Base-by-base conservation (phyloP, 805 yeast genomes). In the Metschnikowia borealis region DNA sequence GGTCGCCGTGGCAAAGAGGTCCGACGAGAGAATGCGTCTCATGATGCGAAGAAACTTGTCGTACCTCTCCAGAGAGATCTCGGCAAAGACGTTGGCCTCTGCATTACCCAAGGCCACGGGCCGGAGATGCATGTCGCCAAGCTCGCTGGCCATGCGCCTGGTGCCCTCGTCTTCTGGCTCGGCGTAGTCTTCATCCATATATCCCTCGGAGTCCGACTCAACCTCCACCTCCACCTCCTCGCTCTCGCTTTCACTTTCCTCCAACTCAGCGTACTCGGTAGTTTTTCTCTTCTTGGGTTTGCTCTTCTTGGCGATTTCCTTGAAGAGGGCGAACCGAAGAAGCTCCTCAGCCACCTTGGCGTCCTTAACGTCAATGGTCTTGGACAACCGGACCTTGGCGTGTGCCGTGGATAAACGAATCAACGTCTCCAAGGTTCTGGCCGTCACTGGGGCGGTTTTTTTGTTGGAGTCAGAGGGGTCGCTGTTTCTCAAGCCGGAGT, bases 381-480 rank as follows among this genome's bases (percentile, higher is more conserved):
- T 81, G 20, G 96, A 86, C 50, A 94, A 74, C 59, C 98, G 79
- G n/a, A 92, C 88, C 67, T 94, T 92, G 10, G 98, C 98, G 68
- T 94, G 98, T 0, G 99, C 98, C 1, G 97, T 88, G 0, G 97
- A 78, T 52, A 92, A 74, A 76, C 99, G 96, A 66, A 92, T 92
- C 57, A 92, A 75, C 0, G 99, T 92, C 69, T 92, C 99, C 59
- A 92, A 75, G 4, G 98, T 94, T 83, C 99, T 87, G n/a, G 98
- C 96, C 1, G 99, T 92, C 57, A 92, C 88, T 35, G 99, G 98
- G 1, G 96, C 85, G 0, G 97, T 91, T 47, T 86, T 80, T 57
- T 84, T 87, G 62, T 84, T 85, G 53, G 69, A 74, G 37, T 77
- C 79, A 47, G 77, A 71, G 49, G 78, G 78, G 55, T 85, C 87